phyloP scores from a whole-genome alignment of 768 basidiomycete genomes.

The Phanerochaete sordida region DNA sequence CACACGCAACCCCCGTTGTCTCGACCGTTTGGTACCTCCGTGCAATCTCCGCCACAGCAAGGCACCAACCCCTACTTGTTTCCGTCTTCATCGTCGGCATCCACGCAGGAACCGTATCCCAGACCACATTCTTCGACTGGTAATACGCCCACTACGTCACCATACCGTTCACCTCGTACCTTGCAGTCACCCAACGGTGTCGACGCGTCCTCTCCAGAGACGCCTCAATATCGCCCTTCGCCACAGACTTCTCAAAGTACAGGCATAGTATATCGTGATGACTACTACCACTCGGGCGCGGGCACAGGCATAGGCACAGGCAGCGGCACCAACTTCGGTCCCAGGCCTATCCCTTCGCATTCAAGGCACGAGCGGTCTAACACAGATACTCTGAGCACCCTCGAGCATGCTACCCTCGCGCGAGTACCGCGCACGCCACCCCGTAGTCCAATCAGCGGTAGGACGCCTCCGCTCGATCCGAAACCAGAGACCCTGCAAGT shows the following conservation, averaged over 20 bases:
- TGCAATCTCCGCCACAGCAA: background rate
- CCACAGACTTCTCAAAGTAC: background rate
- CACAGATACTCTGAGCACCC: background rate
- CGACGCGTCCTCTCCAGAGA: conserved; percentile 4
- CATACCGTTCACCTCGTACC: conserved; percentile 13
- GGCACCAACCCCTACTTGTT: background rate
- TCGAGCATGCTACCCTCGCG: background rate
- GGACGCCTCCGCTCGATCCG: conserved; percentile 38
- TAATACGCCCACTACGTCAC: conserved; percentile 36
- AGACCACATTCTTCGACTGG: conserved; percentile 65
- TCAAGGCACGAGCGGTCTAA: conserved; percentile 11
- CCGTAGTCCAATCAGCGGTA: conserved; percentile 58
- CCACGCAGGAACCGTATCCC: conserved; percentile 54
- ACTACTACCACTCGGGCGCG: conserved; percentile 1
- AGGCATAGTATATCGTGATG: too few relatives aligned
- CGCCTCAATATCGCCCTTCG: conserved; percentile 1
- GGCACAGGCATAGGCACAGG: too few relatives aligned
- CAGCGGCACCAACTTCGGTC: conserved; percentile 6
- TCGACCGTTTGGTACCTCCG: background rate
- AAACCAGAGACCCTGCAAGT: conserved; percentile 17
- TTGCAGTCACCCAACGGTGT: conserved; percentile 9
- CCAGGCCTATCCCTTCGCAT: conserved; percentile 7
- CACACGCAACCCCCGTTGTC: background rate
- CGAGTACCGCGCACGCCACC: conserved; percentile 41
- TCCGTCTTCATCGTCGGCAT: conserved; percentile 29